These are phyloP conservation scores for Hibiscus trionum DNA, from an alignment of 345 rosid genomes.

Conservation along the genomic window DNA sequence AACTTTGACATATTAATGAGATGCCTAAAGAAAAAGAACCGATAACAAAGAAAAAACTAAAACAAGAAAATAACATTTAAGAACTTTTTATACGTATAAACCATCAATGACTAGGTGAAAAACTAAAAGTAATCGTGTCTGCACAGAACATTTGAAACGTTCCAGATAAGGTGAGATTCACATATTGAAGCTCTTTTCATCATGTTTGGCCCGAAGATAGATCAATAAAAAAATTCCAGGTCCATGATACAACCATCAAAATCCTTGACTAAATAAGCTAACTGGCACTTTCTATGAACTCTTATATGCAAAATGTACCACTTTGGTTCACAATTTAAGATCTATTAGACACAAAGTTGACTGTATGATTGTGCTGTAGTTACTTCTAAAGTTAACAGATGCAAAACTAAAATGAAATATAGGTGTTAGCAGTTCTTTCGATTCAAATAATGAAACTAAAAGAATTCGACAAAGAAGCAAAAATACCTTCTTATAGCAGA, in stretches of 20 bases:
- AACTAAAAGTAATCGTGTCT: not conserved
- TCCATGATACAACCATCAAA: not conserved
- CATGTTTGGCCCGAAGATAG: not conserved
- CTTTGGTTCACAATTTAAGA: not conserved
- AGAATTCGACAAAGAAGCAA: not conserved
- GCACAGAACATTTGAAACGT: not conserved
- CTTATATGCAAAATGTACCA: not conserved
- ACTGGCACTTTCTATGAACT: not conserved
- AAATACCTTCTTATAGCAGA: not conserved
- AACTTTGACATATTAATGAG: slow-evolving; percentile 15
- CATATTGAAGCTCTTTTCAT: not conserved
- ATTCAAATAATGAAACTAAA: not conserved
- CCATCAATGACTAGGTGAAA: not conserved
- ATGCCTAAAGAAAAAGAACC: not conserved
- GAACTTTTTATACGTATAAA: not conserved
- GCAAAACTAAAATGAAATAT: not conserved
- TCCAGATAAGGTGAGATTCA: not conserved
- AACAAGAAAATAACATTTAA: not conserved
- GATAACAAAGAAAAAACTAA: not conserved
- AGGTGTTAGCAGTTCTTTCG: not conserved
- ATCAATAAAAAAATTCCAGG: too few relatives aligned
- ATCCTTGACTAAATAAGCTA: not conserved
- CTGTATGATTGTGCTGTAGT: not conserved
- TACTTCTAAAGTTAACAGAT: not conserved
- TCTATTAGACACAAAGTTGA: not conserved